Evolutionary conservation across 306 rosid genomes (phyloP), one percentile per base, ranked within the genome.

Genomic region (Acacia melanoxylon): DNA sequence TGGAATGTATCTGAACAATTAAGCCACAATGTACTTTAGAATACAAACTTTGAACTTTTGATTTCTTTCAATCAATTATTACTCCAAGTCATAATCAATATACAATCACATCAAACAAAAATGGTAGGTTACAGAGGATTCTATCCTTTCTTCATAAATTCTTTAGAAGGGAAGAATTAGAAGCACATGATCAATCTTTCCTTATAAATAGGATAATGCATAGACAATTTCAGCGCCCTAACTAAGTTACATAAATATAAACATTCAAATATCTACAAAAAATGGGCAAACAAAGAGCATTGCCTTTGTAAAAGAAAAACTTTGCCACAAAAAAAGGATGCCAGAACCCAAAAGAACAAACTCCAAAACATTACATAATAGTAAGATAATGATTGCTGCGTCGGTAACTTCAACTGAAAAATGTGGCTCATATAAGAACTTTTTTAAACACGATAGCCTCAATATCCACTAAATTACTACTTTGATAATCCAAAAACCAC

Each of bases 1-100:
- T 90, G 99, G 85, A 96, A 96, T 68, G 98, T 86, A 84, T 93
- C 99, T 96, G 87, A 37, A 66, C 37, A 78, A 81, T 73, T 83
- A 75, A 75, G 54, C 20, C 62, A 72, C 72, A 72, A 59, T 4
- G 61, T 10, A 82, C 10, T 79, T 84, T 67, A 87, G 78, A 67
- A 68, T 5, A 59, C 59, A 68, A 48, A 6, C 33, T 69, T 12
- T 46, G 70, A 74, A n/a, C 15, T 45, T 41, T 68, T 20, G 27
- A 48, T 20, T 71, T 65, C 52, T 29, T 59, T 75, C 49, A 68
- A 71, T 33, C 77, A 61, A 48, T 48, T 58, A 33, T 54, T 69
- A 59, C 76, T 35, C 67, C 19, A 8, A 37, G 4, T 73, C 74
- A 75, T 20, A 19, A 25, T 59, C 68, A 73, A 83, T 3, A 24